Evolutionary conservation across 2,329 filamentous ascomycete species (phyloP).

Genomic region (Fusarium solani-melongenae): DNA sequence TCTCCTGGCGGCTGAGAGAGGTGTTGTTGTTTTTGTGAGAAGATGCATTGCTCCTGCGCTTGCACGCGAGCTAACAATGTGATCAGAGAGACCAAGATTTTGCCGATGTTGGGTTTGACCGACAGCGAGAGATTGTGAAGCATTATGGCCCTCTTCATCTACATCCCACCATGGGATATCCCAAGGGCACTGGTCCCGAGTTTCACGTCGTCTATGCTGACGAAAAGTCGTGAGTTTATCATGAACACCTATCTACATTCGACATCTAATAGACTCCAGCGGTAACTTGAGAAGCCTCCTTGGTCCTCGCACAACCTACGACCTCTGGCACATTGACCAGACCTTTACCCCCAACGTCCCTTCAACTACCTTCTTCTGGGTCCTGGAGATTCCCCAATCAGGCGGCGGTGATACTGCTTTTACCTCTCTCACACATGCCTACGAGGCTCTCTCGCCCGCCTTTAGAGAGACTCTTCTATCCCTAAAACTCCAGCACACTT

Average conservation of each 20-base stretch:
- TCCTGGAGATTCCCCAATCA: constrained; percentile 43
- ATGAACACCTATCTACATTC: rapidly evolving
- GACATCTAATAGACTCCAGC: neutral
- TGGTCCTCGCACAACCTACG: constrained; percentile 41
- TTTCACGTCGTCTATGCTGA: constrained; percentile 49
- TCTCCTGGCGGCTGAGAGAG: constrained; percentile 45
- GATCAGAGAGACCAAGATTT: constrained; percentile 46
- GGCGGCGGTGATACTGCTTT: constrained; percentile 47
- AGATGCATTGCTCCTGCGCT: neutral
- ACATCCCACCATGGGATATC: constrained; percentile 48
- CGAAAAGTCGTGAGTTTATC: constrained; percentile 40
- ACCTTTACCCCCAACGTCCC: constrained; percentile 47
- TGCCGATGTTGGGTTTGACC: constrained; percentile 47
- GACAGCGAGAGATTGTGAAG: constrained; percentile 42
- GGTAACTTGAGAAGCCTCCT: constrained; percentile 45
- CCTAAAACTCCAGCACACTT: constrained; percentile 36
- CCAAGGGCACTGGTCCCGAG: constrained; percentile 45
- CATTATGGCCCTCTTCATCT: constrained; percentile 48
- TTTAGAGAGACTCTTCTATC: constrained; percentile 32
- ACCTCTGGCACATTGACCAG: constrained; percentile 49
- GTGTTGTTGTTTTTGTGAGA: constrained; percentile 47
- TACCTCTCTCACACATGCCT: constrained; percentile 44
- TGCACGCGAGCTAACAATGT: neutral
- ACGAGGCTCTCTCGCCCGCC: constrained; percentile 43
- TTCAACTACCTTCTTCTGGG: constrained; percentile 49